A percentile compares a stretch with the other conserved stretches of the same genome.
These are phyloP conservation scores for Hypoxylon sp. DNA, from an alignment of 2,329 filamentous ascomycete species.

Conservation along the genomic window DNA sequence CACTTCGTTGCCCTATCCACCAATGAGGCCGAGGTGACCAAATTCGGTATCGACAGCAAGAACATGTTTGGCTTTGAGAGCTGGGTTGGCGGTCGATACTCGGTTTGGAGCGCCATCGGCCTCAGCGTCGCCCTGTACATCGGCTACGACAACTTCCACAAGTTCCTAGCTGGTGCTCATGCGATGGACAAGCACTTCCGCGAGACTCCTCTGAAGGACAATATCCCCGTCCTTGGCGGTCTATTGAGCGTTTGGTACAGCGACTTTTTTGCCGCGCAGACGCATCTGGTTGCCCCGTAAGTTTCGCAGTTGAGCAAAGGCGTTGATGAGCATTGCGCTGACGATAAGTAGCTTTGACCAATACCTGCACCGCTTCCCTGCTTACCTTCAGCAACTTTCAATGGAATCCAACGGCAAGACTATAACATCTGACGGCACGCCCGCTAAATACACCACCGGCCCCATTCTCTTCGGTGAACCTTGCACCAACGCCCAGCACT, in stretches of 20 bases:
- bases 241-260: conserved; percentile 98
- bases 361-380: conserved; percentile 98
- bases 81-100: conserved; percentile 98
- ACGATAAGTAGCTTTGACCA: conserved; percentile 83
- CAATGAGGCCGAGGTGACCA: conserved; percentile 94
- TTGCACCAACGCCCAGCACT: conserved; percentile 99
- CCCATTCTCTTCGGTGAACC: conserved; percentile 98
- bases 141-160: conserved; percentile 96
- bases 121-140: conserved; percentile 95
- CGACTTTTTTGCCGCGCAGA: conserved; percentile 98
- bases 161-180: conserved; percentile 94
- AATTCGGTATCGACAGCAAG: conserved; percentile 98
- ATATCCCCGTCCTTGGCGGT: conserved; percentile 93
- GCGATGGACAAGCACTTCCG: conserved; percentile 99
- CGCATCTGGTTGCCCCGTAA: conserved; percentile 94
- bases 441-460: conserved; percentile 98
- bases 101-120: conserved; percentile 98
- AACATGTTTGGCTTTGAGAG: conserved; percentile 99
- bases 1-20: conserved; percentile 99
- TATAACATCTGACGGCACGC: conserved; percentile 87
- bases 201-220: conserved; percentile 89
- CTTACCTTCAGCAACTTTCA: conserved; percentile 98
- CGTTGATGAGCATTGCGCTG: not conserved
- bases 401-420: conserved; percentile 99
- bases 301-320: conserved; percentile 55